A percentile compares a stretch with the other conserved stretches of the same genome.
Evolutionary conservation across 345 rosid species (phyloP).

Genomic region (Nephelium lappaceum): DNA sequence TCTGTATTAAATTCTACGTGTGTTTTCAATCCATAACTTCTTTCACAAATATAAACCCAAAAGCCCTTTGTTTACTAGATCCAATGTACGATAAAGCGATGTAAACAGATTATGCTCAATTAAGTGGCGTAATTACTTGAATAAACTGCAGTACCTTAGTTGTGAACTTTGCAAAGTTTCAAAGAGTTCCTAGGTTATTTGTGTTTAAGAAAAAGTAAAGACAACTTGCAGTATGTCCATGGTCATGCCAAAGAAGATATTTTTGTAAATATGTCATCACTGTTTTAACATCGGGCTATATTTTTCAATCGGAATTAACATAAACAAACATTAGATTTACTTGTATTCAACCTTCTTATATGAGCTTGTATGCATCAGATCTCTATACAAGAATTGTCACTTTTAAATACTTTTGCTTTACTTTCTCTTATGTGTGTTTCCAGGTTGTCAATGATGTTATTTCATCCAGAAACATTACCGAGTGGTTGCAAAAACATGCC

Average conservation of each 20-base stretch:
- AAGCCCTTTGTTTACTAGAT: too few species aligned
- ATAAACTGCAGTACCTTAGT: too few species aligned
- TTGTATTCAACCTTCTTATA: background rate
- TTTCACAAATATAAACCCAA: too few species aligned
- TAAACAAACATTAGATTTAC: background rate
- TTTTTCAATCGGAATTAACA: background rate
- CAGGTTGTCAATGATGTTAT: constrained; percentile 59
- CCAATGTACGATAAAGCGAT: background rate
- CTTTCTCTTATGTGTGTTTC: constrained; percentile 20
- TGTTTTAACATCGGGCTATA: background rate
- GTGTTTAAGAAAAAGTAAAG: too few species aligned
- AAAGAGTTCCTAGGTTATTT: too few species aligned
- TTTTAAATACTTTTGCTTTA: background rate
- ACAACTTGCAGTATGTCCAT: too few species aligned
- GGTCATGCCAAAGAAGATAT: background rate
- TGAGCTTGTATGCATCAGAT: background rate
- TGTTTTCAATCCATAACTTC: too few species aligned
- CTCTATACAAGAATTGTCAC: background rate
- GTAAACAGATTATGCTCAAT: background rate
- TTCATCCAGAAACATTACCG: constrained; percentile 51
- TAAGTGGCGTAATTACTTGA: background rate
- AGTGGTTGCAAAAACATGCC: constrained; percentile 78
- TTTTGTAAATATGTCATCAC: background rate
- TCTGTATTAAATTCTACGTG: too few species aligned
- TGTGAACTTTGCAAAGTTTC: too few species aligned